These are phyloP conservation scores for Phytopythium chamaehyphon DNA, from an alignment of 352 stramenopile genomes.

Conservation along the genomic window DNA sequence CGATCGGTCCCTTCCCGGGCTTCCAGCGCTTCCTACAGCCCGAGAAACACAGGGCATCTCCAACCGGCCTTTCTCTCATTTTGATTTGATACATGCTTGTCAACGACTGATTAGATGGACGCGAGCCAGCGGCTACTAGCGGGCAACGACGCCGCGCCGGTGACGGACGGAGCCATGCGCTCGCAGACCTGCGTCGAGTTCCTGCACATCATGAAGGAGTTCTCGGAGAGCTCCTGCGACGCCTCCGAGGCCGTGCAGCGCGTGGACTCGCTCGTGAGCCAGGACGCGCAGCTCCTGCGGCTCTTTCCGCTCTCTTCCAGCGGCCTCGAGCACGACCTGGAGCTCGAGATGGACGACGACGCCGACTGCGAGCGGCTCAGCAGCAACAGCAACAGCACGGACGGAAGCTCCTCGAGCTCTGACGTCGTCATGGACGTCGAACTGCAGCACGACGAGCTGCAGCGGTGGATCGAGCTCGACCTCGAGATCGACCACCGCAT, in stretches of 20 bases:
- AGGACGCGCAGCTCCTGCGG: conserved; percentile 52
- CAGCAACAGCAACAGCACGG: conserved; percentile 2
- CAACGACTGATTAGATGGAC: neutral
- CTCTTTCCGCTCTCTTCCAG: conserved; percentile 38
- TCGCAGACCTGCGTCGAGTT: conserved; percentile 62
- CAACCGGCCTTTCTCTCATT: neutral
- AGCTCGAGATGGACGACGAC: conserved; percentile 4
- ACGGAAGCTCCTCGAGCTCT: conserved; percentile 4
- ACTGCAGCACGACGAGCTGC: conserved; percentile 48
- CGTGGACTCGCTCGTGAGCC: conserved; percentile 59
- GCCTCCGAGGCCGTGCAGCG: conserved; percentile 58
- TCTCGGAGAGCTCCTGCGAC: conserved; percentile 60
- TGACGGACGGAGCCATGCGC: conserved; percentile 25
- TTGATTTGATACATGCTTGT: neutral
- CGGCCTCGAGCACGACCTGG: no score
- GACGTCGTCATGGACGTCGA: conserved; percentile 20
- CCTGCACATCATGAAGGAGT: conserved; percentile 76
- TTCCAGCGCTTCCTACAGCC: no score
- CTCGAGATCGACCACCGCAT: conserved; percentile 54
- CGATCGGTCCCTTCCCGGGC: no score
- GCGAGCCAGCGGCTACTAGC: conserved; percentile 7
- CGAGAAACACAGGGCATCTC: no score
- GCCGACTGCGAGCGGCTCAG: neutral
- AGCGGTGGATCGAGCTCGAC: conserved; percentile 61
- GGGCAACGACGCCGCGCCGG: conserved; percentile 3